A percentile compares a stretch with the other conserved stretches of the same genome.
These are phyloP conservation scores for Cylindrodendrum hubeiense DNA, from an alignment of 2,329 filamentous ascomycete species.

Conservation along the genomic window DNA sequence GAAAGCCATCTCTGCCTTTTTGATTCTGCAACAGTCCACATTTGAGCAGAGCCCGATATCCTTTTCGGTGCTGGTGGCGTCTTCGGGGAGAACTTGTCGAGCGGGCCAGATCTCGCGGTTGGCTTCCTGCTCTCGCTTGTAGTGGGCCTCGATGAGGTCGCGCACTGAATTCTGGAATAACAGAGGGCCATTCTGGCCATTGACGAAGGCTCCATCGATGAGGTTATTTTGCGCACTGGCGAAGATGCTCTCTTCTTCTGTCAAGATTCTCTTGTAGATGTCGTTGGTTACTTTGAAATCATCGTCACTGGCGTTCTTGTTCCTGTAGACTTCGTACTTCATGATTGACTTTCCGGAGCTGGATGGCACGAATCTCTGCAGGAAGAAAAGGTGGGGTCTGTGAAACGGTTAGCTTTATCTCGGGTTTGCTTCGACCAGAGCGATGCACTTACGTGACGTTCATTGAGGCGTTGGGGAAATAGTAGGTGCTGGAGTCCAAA, in stretches of 20 bases:
- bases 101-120: slow-evolving; percentile 67
- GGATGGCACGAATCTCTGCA: slow-evolving; percentile 71
- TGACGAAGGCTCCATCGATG: slow-evolving; percentile 71
- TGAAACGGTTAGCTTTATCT: background rate
- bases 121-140: slow-evolving; percentile 57
- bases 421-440: background rate
- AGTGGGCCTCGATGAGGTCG: slow-evolving; percentile 61
- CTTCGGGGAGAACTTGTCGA: slow-evolving; percentile 49
- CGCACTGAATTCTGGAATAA: slow-evolving; percentile 67
- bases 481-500: slow-evolving; percentile 60
- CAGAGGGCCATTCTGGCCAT: slow-evolving; percentile 69
- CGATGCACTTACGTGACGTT: slow-evolving; percentile 60
- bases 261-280: slow-evolving; percentile 74
- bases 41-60: slow-evolving; percentile 51
- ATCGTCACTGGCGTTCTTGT: slow-evolving; percentile 69
- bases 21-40: slow-evolving; percentile 49
- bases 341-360: slow-evolving; percentile 64
- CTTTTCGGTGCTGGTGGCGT: slow-evolving; percentile 39
- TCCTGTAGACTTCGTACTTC: slow-evolving; percentile 73
- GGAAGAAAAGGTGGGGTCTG: slow-evolving; percentile 73
- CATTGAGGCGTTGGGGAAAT: slow-evolving; percentile 64
- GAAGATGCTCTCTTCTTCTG: slow-evolving; percentile 74
- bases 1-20: slow-evolving; percentile 34
- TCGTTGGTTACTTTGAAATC: slow-evolving; percentile 69
- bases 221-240: slow-evolving; percentile 70